Evolutionary conservation across 2,329 filamentous ascomycete genomes (phyloP).

Genomic region (Neocucurbitaria cava): DNA sequence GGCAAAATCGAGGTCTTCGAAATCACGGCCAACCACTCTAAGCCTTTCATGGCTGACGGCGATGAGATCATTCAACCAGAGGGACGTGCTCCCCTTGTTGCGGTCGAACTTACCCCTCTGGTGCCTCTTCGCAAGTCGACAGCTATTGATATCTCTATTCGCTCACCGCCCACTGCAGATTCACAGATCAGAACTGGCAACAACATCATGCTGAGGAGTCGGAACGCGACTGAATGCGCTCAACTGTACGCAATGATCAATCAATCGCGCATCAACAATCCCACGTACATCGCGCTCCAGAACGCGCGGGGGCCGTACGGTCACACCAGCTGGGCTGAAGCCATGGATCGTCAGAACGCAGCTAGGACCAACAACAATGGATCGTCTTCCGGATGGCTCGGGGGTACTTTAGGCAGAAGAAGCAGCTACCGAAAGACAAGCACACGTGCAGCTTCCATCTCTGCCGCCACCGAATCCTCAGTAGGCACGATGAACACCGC

Average conservation of each 20-base stretch:
- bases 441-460: conserved; percentile 62
- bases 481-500: conserved; percentile 79
- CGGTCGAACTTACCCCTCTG: conserved; percentile 86
- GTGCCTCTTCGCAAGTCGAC: conserved; percentile 91
- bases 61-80: conserved; percentile 47
- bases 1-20: conserved; percentile 71
- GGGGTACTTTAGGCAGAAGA: conserved; percentile 57
- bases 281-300: conserved; percentile 82
- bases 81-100: conserved; percentile 62
- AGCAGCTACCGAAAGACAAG: conserved; percentile 62
- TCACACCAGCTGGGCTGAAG: conserved; percentile 56
- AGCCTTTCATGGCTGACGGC: conserved; percentile 48
- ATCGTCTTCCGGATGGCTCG: conserved; percentile 57
- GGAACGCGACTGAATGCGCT: conserved; percentile 78
- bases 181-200: conserved; percentile 72
- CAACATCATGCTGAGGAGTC: conserved; percentile 90
- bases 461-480: conserved; percentile 75
- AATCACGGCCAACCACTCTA: conserved; percentile 57
- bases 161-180: conserved; percentile 78
- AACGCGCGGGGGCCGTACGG: conserved; percentile 69
- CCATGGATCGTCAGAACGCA: conserved; percentile 60
- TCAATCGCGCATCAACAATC: conserved; percentile 87
- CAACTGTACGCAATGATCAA: conserved; percentile 87
- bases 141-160: conserved; percentile 90
- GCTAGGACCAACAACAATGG: conserved; percentile 45